Conservation (phyloP, 148 eudicot species). For the Arctostaphylos glauca region DNA sequence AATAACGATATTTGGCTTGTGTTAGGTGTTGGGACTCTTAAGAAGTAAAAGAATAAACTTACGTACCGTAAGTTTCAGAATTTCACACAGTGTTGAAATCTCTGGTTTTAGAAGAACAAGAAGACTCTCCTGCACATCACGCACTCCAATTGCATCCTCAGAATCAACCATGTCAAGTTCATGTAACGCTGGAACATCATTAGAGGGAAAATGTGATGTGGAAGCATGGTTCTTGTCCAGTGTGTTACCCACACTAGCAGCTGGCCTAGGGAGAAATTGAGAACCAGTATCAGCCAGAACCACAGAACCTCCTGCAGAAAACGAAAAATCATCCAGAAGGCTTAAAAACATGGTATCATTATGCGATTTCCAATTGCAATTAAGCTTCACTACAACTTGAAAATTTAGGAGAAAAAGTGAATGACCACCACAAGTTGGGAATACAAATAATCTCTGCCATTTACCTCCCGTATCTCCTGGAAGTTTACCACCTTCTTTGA, state of each 20-base stretch:
- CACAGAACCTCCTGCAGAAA: background rate
- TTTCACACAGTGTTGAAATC: background rate
- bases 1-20: background rate
- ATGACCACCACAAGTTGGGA: background rate
- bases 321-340: background rate
- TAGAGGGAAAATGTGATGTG: background rate
- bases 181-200: background rate
- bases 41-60: background rate
- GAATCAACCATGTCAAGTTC: background rate
- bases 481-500: background rate
- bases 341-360: slow-evolving; percentile 16
- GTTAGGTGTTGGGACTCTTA: background rate
- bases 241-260: background rate
- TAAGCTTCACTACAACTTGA: slow-evolving; percentile 15
- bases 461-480: slow-evolving; percentile 12
- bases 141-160: background rate
- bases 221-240: background rate
- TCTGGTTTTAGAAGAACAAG: background rate
- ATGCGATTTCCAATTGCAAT: background rate
- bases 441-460: background rate
- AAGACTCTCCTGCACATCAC: background rate
- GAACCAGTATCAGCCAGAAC: background rate
- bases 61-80: background rate
- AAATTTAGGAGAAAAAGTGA: slow-evolving; percentile 8
- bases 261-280: background rate